Evolutionary conservation across 371 early-diverging fungal species (phyloP).

Genomic region (Mucor irregularis): DNA sequence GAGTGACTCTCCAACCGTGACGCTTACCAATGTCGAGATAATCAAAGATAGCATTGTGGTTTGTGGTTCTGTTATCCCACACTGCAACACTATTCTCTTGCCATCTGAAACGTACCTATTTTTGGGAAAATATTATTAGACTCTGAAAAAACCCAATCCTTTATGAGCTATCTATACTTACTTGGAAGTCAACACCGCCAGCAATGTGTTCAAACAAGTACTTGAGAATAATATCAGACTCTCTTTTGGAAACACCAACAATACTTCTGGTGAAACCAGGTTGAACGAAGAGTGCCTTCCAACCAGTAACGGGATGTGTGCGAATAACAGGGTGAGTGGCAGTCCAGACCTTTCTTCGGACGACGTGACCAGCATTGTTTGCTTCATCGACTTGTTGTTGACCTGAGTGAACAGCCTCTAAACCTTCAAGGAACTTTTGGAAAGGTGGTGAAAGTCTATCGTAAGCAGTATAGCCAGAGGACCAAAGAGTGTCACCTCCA

Average conservation of each 20-base stretch:
- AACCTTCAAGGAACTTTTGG: conserved; percentile 57
- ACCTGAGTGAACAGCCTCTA: conserved; percentile 64
- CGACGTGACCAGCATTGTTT: conserved; percentile 31
- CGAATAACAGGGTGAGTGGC: conserved; percentile 60
- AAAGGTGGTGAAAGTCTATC: conserved; percentile 63
- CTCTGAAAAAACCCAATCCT: too few species aligned
- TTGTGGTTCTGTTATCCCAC: conserved; percentile 65
- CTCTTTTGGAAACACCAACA: conserved; percentile 51
- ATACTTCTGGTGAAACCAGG: conserved; percentile 63
- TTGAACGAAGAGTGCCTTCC: conserved; percentile 68
- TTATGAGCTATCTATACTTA: too few species aligned
- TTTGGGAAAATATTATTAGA: too few species aligned
- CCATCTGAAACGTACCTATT: conserved; percentile 70
- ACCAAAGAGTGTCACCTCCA: conserved; percentile 66
- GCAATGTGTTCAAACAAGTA: conserved; percentile 44
- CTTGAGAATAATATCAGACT: conserved; percentile 57
- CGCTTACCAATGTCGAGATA: conserved; percentile 46
- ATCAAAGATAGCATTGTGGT: conserved; percentile 59
- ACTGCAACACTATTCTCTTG: conserved; percentile 62
- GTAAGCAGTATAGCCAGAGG: conserved; percentile 59
- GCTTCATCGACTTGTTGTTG: conserved; percentile 46
- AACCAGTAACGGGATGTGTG: conserved; percentile 72
- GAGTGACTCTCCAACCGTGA: conserved; percentile 53
- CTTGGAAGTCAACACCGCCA: conserved; percentile 60
- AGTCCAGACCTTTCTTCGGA: conserved; percentile 48